Evolutionary conservation across 2,329 filamentous ascomycete species (phyloP).

Genomic region (Coniella lustricola): DNA sequence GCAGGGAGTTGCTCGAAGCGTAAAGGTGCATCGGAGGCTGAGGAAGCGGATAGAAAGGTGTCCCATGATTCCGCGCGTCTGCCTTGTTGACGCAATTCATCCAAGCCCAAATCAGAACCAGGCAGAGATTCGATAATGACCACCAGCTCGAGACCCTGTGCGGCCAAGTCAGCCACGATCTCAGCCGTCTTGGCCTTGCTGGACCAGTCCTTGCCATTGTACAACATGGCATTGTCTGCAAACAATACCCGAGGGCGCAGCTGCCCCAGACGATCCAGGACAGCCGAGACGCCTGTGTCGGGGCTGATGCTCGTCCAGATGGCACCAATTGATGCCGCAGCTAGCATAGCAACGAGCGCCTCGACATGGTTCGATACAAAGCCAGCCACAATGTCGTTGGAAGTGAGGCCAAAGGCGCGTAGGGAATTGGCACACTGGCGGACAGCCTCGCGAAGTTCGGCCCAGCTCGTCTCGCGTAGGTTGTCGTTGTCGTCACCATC

Average conservation of each 20-base stretch:
- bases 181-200: slow-evolving; percentile 72
- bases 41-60: slow-evolving; percentile 35
- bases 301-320: slow-evolving; percentile 92
- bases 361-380: slow-evolving; percentile 89
- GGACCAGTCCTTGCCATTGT: slow-evolving; percentile 87
- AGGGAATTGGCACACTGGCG: slow-evolving; percentile 66
- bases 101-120: slow-evolving; percentile 33
- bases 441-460: slow-evolving; percentile 70
- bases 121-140: slow-evolving; percentile 66
- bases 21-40: slow-evolving; percentile 39
- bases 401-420: slow-evolving; percentile 53
- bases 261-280: slow-evolving; percentile 79
- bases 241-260: slow-evolving; percentile 79
- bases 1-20: slow-evolving; percentile 72
- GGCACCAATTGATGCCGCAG: slow-evolving; percentile 72
- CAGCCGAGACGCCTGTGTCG: slow-evolving; percentile 85
- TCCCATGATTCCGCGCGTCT: slow-evolving; percentile 38
- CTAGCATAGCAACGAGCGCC: slow-evolving; percentile 81
- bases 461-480: slow-evolving; percentile 58
- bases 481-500: slow-evolving; percentile 46
- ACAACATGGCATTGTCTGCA: slow-evolving; percentile 79
- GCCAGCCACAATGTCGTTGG: slow-evolving; percentile 53
- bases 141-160: slow-evolving; percentile 57
- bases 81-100: slow-evolving; percentile 32
- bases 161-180: slow-evolving; percentile 58